phyloP scores from a whole-genome alignment of 2,329 filamentous ascomycete genomes.

The Dactylellina leptospora region DNA sequence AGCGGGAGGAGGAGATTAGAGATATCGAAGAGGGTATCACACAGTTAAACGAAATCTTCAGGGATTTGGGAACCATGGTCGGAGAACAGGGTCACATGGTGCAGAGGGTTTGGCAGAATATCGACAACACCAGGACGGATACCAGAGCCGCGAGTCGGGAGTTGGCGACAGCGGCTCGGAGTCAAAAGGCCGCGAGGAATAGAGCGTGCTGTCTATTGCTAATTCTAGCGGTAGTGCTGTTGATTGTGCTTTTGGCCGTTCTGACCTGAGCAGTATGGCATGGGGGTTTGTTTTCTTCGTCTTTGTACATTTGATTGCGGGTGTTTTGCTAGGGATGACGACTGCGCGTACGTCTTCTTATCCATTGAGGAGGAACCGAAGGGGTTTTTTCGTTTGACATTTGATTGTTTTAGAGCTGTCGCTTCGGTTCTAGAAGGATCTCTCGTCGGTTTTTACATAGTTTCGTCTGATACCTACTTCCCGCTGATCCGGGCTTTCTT shows the following conservation, averaged over 20 bases:
- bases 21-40: conserved; percentile 97
- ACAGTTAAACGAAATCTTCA: conserved; percentile 94
- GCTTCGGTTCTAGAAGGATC: too few species aligned
- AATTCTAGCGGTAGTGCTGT: conserved; percentile 85
- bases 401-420: too few species aligned
- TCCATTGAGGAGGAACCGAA: too few species aligned
- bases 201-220: conserved; percentile 92
- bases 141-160: conserved; percentile 87
- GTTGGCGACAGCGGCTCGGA: conserved; percentile 82
- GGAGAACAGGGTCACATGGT: conserved; percentile 90
- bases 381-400: too few species aligned
- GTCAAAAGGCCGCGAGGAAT: conserved; percentile 94
- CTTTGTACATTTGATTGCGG: background rate
- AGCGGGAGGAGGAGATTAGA: conserved; percentile 95
- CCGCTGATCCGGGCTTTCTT: too few species aligned
- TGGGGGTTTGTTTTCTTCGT: background rate
- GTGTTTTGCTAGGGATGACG: background rate
- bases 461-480: too few species aligned
- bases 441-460: too few species aligned
- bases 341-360: too few species aligned
- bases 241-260: conserved; percentile 87
- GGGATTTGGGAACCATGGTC: conserved; percentile 97
- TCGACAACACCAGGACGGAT: conserved; percentile 81
- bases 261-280: conserved; percentile 12
- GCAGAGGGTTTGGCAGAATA: conserved; percentile 86